Evolutionary conservation across 2,329 filamentous ascomycete genomes (phyloP), one percentile per base, ranked within the genome.

Genomic region (Xylariaceae sp.): DNA sequence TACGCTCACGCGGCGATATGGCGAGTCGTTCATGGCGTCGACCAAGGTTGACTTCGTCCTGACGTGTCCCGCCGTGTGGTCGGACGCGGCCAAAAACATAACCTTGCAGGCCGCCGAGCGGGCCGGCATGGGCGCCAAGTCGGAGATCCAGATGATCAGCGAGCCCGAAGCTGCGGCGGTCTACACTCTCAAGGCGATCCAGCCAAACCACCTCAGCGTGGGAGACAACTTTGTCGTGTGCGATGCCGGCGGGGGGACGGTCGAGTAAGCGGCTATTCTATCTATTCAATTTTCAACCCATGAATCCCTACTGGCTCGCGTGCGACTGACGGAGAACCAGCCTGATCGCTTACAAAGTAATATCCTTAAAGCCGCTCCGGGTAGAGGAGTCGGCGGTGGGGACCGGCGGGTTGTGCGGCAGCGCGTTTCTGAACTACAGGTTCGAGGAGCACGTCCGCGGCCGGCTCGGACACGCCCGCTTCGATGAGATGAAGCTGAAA

Each of bases 31-130:
- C 64, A 89, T 92, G 83, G 80, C 80, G 6, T 83, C 81, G 7
- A 91, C 87, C 5, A 84, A 84, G 63, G 84, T 90, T 37, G 84
- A 92, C 57, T 92, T 89, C 63, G 87, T 92, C 46, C 76, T 94
- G 51, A 92, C 88, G 0, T 89, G 88, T 48, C 89, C 89, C 7
- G 89, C 89, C 7, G 87, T 92, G 7, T 94, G 89, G 89, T 89
- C 84, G 21, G 89, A 94, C 67, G 82, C 86, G 0, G 89, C 88
- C n/a, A 92, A 92, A 73, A 88, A 90, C 68, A 88, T 87, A 5
- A 92, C 88, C 2, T 71, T 91, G 46, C 81, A 87, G 66, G 89
- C 88, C 5, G 88, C 88, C 10, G 86, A 91, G 72, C 76, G 84
- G 54, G 89, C 88, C 0, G 89, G 88, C 3, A 89, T 92, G 85